Conservation (phyloP, 73 alveolate species). For the Paramecium pentaurelia region DNA sequence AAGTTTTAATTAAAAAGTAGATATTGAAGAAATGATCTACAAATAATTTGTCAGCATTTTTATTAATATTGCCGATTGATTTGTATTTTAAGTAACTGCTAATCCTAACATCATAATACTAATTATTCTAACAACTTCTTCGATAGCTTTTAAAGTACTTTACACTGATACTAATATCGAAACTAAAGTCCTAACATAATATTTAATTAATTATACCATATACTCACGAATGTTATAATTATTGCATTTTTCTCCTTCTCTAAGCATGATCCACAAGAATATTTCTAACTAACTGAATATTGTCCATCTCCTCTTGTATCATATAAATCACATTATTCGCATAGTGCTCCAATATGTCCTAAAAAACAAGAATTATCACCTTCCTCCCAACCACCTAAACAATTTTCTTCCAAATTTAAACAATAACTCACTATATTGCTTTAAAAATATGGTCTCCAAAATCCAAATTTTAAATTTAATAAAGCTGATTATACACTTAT, state of each 20-base stretch:
- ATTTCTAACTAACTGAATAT: background rate
- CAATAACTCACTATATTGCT: background rate
- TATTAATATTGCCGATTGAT: constrained; percentile 18
- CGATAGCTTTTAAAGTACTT: constrained; percentile 20
- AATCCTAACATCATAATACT: background rate
- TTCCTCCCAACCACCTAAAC: constrained; percentile 39
- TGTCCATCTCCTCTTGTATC: background rate
- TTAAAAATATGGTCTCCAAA: constrained; percentile 41
- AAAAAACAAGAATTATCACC: constrained; percentile 8
- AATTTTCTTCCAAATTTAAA: background rate
- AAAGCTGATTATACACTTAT: background rate
- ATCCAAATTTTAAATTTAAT: background rate
- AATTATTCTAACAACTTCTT: background rate
- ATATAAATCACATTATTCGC: constrained; percentile 42
- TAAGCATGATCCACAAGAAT: constrained; percentile 41
- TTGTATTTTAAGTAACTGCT: background rate
- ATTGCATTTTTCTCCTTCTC: background rate
- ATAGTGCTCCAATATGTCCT: constrained; percentile 49
- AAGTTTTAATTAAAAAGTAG: constrained; percentile 37
- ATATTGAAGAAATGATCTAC: constrained; percentile 17
- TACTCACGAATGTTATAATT: background rate
- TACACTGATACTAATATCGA: background rate
- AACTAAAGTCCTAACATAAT: background rate
- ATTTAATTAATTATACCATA: background rate
- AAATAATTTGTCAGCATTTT: constrained; percentile 34